Base-by-base conservation (phyloP, 257 asterid genomes). In the Nicotiana benthamiana region DNA sequence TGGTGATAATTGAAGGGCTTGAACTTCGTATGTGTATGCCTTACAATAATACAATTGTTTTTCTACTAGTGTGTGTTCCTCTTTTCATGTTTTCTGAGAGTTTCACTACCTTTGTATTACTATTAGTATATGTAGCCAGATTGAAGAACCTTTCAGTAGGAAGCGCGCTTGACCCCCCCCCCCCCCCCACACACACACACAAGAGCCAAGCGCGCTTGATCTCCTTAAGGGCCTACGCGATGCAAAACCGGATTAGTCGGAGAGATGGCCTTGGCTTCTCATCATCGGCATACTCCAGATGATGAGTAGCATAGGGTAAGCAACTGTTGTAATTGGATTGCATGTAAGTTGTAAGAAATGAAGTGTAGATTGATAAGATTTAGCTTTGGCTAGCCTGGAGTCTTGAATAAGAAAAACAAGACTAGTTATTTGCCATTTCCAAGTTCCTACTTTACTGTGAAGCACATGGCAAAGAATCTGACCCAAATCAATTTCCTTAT, bases 1-100 rank as follows among this genome's bases (percentile, higher is more conserved):
- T 20, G 56, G 51, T 60, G 81, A 75, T 13, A 83, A 82, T n/a
- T 83, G 85, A 79, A 82, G 87, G 65, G 87, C 83, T 80, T 74
- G 9, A 48, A 3, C 16, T 48, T 48, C 8, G 43, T 16, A 2
- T 1, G 1, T 16, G 24, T 26, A 2, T 4, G 4, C 28, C 61
- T 24, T 48, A 6, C 27, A 26, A 26, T 26, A n/a, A n/a, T n/a
- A 32, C 24, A 46, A 48, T 24, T 72, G 1, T 46, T 22, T 8
- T 43, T 22, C 48, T 40, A 40, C 48, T 9, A 0, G 32, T 68
- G 34, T 36, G 56, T 67, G 17, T 43, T 43, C 4, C 13, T 43
- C 20, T 40, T 68, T 68, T 18, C 54, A 11, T 11, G 32, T 36
- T 68, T 1, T n/a, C 1, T n/a, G 6, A 3, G 30, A 36, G 56